Percentiles rank a stretch among this genome's conserved stretches.
phyloP scores from a whole-genome alignment of 768 basidiomycete species.

The Pholiota molesta region DNA sequence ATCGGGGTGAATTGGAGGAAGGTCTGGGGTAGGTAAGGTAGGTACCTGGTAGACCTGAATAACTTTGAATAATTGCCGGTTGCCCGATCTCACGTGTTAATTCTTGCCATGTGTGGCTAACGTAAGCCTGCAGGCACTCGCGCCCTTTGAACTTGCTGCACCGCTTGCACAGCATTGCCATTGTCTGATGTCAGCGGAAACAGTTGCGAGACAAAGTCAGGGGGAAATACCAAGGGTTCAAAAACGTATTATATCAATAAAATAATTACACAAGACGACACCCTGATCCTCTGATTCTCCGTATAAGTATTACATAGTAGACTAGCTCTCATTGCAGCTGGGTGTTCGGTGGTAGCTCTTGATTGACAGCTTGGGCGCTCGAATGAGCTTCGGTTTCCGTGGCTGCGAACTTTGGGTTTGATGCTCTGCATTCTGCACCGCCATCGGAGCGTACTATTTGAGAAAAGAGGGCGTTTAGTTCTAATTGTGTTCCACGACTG shows the following conservation, averaged over 20 bases:
- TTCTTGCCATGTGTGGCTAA: conserved; percentile 2
- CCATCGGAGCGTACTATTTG: conserved; percentile 80
- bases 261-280: conserved; percentile 24
- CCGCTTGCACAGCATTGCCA: conserved; percentile 11
- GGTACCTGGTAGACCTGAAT: conserved; percentile 6
- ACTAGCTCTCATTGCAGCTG: conserved; percentile 15
- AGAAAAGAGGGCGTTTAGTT: conserved; percentile 26
- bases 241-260: conserved; percentile 25
- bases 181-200: conserved; percentile 7
- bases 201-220: conserved; percentile 1
- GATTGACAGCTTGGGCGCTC: conserved; percentile 22
- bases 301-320: conserved; percentile 11
- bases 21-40: conserved; percentile 20
- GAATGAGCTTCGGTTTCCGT: conserved; percentile 24
- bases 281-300: conserved; percentile 14
- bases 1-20: conserved; percentile 37
- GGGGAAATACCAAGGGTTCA: background rate
- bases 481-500: conserved; percentile 22
- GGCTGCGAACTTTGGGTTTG: conserved; percentile 41
- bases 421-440: conserved; percentile 72
- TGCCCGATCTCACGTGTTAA: conserved; percentile 22
- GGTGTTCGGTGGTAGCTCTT: conserved; percentile 14
- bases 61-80: conserved; percentile 13
- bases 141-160: conserved; percentile 12
- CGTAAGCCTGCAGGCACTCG: background rate